These are phyloP conservation scores for Tolypocladium capitatum DNA, from an alignment of 2,329 filamentous ascomycete genomes.

Conservation along the genomic window DNA sequence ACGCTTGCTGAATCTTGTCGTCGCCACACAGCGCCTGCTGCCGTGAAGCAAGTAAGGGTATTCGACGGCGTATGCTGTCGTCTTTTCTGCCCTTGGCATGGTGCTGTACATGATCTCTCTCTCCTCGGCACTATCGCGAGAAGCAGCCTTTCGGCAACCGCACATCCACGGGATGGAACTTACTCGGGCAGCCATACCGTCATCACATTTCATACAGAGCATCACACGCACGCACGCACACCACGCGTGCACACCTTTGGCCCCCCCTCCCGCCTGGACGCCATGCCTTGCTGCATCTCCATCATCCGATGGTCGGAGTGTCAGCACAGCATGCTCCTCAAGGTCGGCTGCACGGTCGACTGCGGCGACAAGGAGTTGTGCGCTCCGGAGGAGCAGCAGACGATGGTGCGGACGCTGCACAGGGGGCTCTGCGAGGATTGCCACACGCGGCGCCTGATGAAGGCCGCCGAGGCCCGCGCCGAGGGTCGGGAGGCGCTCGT, in stretches of 20 bases:
- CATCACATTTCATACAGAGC: neutral
- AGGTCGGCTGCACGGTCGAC: constrained; percentile 13
- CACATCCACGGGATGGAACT: neutral
- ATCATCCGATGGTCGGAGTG: constrained; percentile 13
- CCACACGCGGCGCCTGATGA: constrained; percentile 2
- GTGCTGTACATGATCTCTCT: too few relatives aligned
- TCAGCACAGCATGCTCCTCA: constrained; percentile 12
- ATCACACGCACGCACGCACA: neutral
- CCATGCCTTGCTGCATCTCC: constrained; percentile 17
- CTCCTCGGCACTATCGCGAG: neutral
- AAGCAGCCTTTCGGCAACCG: neutral
- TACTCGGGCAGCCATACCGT: neutral
- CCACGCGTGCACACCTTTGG: neutral
- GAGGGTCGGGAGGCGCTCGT: constrained; percentile 3
- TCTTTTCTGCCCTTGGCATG: too few relatives aligned
- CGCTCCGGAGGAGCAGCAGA: constrained; percentile 5
- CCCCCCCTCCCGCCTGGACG: neutral
- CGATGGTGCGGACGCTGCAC: constrained; percentile 10
- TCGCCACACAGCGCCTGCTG: too few relatives aligned
- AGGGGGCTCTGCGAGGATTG: constrained; percentile 17
- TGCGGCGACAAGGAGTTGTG: constrained; percentile 12
- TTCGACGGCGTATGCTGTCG: neutral
- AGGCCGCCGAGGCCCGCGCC: constrained; percentile 3
- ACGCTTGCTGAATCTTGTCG: neutral
- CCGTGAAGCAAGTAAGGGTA: neutral